A percentile compares a stretch with the other conserved stretches of the same genome.
Conservation (phyloP, 2,329 filamentous ascomycete species). For the Lasiodiplodia citricola region DNA sequence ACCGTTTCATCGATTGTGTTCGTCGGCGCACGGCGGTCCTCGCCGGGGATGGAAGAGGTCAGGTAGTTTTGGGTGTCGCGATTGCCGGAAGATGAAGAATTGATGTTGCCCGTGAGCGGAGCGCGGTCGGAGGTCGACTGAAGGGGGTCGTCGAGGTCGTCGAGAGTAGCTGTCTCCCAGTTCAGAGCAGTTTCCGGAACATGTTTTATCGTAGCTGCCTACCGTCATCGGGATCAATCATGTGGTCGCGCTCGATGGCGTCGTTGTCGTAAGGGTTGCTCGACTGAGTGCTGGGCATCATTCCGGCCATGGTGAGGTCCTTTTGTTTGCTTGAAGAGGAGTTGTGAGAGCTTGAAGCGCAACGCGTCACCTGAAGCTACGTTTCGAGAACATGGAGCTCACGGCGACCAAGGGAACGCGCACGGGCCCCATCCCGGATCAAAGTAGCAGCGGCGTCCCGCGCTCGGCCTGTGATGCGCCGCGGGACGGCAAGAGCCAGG, state of each 20-base stretch:
- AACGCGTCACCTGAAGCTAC: slow-evolving; percentile 24
- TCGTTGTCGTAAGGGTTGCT: slow-evolving; percentile 52
- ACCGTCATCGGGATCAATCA: slow-evolving; percentile 61
- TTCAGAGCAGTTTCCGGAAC: slow-evolving; percentile 19
- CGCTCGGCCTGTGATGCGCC: not conserved
- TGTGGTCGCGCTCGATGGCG: slow-evolving; percentile 52
- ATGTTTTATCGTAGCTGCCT: slow-evolving; percentile 30
- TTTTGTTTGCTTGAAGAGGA: not conserved
- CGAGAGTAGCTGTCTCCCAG: slow-evolving; percentile 72
- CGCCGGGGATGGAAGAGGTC: slow-evolving; percentile 86
- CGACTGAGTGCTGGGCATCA: slow-evolving; percentile 49
- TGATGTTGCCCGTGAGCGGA: slow-evolving; percentile 84
- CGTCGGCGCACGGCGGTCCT: slow-evolving; percentile 85
- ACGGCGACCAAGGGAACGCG: not conserved
- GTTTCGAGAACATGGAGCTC: slow-evolving; percentile 20
- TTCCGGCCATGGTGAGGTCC: slow-evolving; percentile 46
- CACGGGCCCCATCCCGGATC: not conserved
- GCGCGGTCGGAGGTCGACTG: slow-evolving; percentile 72
- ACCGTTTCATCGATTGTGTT: slow-evolving; percentile 98
- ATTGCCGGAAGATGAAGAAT: slow-evolving; percentile 55
- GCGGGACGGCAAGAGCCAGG: not conserved
- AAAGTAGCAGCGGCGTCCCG: not conserved
- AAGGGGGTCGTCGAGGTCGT: slow-evolving; percentile 91
- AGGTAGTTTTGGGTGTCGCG: slow-evolving; percentile 77
- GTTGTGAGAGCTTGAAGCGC: slow-evolving; percentile 5